A percentile compares a stretch with the other conserved stretches of the same genome.
Evolutionary conservation across 352 stramenopile species (phyloP).

Genomic region (Globisporangium cystogenes): DNA sequence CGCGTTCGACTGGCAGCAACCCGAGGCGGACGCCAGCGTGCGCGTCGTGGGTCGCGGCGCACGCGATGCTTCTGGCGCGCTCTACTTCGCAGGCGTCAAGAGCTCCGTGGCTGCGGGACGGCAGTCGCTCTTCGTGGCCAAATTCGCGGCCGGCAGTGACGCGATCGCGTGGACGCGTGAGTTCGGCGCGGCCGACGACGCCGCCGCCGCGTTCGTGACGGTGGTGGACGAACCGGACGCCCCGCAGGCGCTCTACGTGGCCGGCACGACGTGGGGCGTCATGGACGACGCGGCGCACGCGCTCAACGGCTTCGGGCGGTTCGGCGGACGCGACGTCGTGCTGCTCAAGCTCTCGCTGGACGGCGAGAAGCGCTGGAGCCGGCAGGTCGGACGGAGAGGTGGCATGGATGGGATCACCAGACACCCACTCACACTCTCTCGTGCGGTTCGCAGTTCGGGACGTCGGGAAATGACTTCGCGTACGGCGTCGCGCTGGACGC

Average conservation of each 20-base stretch:
- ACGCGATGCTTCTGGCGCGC: constrained; percentile 27
- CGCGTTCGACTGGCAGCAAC: constrained; percentile 51
- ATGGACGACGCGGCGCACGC: constrained; percentile 67
- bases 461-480: constrained; percentile 48
- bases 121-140: constrained; percentile 51
- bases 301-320: constrained; percentile 65
- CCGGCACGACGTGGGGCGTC: constrained; percentile 60
- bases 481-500: constrained; percentile 47
- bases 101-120: constrained; percentile 20
- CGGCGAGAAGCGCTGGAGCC: constrained; percentile 56
- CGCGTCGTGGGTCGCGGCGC: constrained; percentile 30
- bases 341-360: constrained; percentile 44
- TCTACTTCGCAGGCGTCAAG: constrained; percentile 64
- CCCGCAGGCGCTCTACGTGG: constrained; percentile 53
- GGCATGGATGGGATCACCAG: too few relatives aligned
- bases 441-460: constrained; percentile 65
- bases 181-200: constrained; percentile 33
- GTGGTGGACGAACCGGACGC: constrained; percentile 37
- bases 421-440: too few relatives aligned
- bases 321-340: constrained; percentile 65
- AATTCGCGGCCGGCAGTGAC: constrained; percentile 32
- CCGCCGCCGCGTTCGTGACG: constrained; percentile 42
- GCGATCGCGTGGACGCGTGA: constrained; percentile 44
- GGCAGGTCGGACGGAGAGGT: constrained; percentile 41
- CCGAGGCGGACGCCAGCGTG: constrained; percentile 25